These are phyloP conservation scores for Pseudogymnoascus sp. DNA, from an alignment of 2,329 filamentous ascomycete genomes.

Conservation along the genomic window DNA sequence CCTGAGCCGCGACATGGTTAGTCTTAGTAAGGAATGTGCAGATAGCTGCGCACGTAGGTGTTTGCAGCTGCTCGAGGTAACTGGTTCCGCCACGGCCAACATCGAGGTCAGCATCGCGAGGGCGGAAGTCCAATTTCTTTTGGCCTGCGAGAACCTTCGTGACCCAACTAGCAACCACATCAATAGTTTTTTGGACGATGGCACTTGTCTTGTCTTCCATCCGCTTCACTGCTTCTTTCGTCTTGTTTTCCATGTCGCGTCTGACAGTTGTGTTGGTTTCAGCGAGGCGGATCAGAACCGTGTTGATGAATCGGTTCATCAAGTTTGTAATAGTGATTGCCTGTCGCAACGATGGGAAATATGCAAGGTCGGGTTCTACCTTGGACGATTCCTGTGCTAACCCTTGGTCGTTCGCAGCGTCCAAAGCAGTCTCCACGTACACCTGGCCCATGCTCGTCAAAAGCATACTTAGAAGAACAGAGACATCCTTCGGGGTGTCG, in stretches of 20 bases:
- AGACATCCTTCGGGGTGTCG: constrained; percentile 92
- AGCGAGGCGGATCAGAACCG: constrained; percentile 82
- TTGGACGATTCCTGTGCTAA: constrained; percentile 70
- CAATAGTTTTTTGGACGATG: constrained; percentile 60
- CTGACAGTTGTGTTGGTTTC: constrained; percentile 81
- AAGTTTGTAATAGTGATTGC: constrained; percentile 86
- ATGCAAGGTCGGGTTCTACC: constrained; percentile 77
- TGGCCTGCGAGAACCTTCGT: constrained; percentile 54
- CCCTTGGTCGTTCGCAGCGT: constrained; percentile 65
- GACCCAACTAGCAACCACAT: constrained; percentile 56
- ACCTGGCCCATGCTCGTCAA: constrained; percentile 83
- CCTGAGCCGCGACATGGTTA: constrained; percentile 52
- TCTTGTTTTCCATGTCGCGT: constrained; percentile 61
- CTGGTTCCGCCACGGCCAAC: constrained; percentile 33
- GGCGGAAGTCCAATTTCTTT: constrained; percentile 63
- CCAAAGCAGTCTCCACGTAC: constrained; percentile 58
- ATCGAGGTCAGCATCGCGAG: constrained; percentile 54
- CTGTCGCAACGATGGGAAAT: constrained; percentile 68
- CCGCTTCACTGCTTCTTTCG: constrained; percentile 47
- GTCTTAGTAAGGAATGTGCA: constrained; percentile 70
- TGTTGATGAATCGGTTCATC: constrained; percentile 85
- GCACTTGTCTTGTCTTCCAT: constrained; percentile 63
- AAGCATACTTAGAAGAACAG: constrained; percentile 72
- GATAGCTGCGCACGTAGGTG: constrained; percentile 73
- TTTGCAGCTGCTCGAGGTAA: constrained; percentile 69